phyloP scores from a whole-genome alignment of 495 filamentous ascomycete genomes.

The Acidomyces sp. region DNA sequence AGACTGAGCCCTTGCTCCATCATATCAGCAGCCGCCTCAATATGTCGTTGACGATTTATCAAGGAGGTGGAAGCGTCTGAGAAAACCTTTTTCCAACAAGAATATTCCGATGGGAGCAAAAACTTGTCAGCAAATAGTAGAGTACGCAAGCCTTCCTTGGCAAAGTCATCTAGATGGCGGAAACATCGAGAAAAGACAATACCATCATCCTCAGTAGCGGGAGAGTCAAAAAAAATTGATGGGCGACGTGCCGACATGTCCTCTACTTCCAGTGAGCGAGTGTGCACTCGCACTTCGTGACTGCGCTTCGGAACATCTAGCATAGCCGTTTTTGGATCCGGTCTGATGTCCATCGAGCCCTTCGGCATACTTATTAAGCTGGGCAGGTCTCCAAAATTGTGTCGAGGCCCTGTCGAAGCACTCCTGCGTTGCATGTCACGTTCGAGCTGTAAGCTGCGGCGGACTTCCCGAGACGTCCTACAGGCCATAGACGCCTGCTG shows the following conservation, averaged over 20 bases:
- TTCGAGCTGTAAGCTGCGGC: conserved; percentile 73
- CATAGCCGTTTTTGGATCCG: conserved; percentile 37
- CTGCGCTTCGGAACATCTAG: conserved; percentile 54
- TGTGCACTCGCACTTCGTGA: conserved; percentile 63
- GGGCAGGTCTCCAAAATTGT: conserved; percentile 41
- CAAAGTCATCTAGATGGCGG: conserved; percentile 85
- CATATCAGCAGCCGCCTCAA: conserved; percentile 65
- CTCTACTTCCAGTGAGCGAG: conserved; percentile 37
- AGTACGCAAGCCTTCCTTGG: conserved; percentile 78
- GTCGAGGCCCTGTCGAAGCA: conserved; percentile 49
- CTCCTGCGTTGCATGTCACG: conserved; percentile 63
- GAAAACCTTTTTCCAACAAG: conserved; percentile 65
- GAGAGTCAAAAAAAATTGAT: conserved; percentile 50
- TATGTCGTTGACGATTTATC: conserved; percentile 60
- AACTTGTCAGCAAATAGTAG: conserved; percentile 75
- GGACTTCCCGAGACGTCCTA: conserved; percentile 63
- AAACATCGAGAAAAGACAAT: conserved; percentile 68
- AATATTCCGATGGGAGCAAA: conserved; percentile 63
- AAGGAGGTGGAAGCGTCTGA: conserved; percentile 73
- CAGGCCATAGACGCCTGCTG: conserved; percentile 59
- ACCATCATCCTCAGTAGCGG: conserved; percentile 43
- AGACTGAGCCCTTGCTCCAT: conserved; percentile 75
- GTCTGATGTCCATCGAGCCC: conserved; percentile 30
- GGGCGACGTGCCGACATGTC: conserved; percentile 37
- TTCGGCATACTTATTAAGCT: conserved; percentile 38